A percentile compares a stretch with the other conserved stretches of the same genome.
These are phyloP conservation scores for Acanthamoeba divionensis DNA, from an alignment of 208 protist genomes.

Conservation along the genomic window DNA sequence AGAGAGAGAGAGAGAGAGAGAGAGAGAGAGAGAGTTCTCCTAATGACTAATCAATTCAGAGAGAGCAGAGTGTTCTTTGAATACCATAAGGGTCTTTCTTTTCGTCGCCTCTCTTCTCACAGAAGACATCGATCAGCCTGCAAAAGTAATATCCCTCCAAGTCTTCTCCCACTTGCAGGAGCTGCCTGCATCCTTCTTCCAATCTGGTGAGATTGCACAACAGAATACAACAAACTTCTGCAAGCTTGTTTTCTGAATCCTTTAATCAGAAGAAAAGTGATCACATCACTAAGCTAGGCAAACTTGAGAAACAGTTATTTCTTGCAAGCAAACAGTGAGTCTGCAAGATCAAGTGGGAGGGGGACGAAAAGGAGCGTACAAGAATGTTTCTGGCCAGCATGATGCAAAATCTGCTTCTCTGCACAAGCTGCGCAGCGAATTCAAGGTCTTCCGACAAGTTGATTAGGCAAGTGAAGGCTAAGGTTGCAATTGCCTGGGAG, in stretches of 20 bases:
- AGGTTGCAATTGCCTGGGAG: not conserved
- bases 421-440: not conserved
- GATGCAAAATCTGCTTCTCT: not conserved
- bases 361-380: not conserved
- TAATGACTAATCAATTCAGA: too few relatives aligned
- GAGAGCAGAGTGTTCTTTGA: too few relatives aligned
- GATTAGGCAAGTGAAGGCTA: slow-evolving; percentile 47
- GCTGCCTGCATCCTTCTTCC: slow-evolving; percentile 20
- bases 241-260: slow-evolving; percentile 45
- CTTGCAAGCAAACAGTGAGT: too few relatives aligned
- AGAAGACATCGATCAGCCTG: slow-evolving; percentile 21
- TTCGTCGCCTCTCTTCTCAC: slow-evolving; percentile 15
- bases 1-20: too few relatives aligned
- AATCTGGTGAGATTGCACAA: slow-evolving; percentile 28
- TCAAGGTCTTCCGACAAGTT: slow-evolving; percentile 48
- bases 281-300: too few relatives aligned
- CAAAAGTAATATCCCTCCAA: slow-evolving; percentile 34
- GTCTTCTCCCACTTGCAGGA: slow-evolving; percentile 41
- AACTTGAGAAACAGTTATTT: too few relatives aligned
- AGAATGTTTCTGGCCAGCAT: not conserved
- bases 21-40: too few relatives aligned
- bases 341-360: too few relatives aligned
- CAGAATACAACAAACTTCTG: not conserved
- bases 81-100: slow-evolving; percentile 44
- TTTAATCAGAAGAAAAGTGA: not conserved